Percentiles rank a stretch among this genome's conserved stretches.
Conservation (phyloP, 1,284 basidiomycete genomes). For the Golubevia sp. region DNA sequence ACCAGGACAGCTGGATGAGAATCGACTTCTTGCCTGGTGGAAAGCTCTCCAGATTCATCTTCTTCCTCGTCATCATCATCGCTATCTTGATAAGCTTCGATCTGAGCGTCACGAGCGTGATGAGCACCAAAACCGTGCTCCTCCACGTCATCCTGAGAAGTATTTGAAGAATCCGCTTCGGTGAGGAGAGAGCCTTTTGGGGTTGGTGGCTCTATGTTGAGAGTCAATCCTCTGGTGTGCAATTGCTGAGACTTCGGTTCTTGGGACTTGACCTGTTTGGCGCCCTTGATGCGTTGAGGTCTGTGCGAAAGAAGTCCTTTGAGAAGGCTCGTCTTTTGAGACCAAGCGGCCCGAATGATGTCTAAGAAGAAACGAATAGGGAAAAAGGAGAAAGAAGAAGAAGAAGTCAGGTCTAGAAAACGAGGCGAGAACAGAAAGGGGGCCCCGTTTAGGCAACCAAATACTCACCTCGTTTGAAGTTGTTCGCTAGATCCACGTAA, state of each 20-base stretch:
- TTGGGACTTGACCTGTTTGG: not conserved
- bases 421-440: not conserved
- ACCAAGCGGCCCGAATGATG: constrained; percentile 54
- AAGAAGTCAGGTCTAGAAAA: not conserved
- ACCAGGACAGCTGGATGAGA: too few species aligned
- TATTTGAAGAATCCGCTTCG: constrained; percentile 1
- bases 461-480: constrained; percentile 29
- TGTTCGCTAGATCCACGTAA: constrained; percentile 47
- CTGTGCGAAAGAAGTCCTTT: constrained; percentile 40
- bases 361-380: constrained; percentile 15
- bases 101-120: constrained; percentile 1
- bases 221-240: constrained; percentile 2
- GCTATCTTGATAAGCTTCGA: constrained; percentile 6
- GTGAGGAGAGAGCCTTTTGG: constrained; percentile 9
- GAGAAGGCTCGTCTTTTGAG: constrained; percentile 46
- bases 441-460: too few species aligned
- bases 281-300: constrained; percentile 10
- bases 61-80: constrained; percentile 10
- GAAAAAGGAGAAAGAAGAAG: not conserved
- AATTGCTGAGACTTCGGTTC: not conserved
- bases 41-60: constrained; percentile 1
- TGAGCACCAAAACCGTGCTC: not conserved
- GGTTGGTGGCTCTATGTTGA: constrained; percentile 22
- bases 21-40: not conserved
- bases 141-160: constrained; percentile 10